phyloP scores from a whole-genome alignment of 352 stramenopile genomes.

The Peronosclerospora sorghi region DNA sequence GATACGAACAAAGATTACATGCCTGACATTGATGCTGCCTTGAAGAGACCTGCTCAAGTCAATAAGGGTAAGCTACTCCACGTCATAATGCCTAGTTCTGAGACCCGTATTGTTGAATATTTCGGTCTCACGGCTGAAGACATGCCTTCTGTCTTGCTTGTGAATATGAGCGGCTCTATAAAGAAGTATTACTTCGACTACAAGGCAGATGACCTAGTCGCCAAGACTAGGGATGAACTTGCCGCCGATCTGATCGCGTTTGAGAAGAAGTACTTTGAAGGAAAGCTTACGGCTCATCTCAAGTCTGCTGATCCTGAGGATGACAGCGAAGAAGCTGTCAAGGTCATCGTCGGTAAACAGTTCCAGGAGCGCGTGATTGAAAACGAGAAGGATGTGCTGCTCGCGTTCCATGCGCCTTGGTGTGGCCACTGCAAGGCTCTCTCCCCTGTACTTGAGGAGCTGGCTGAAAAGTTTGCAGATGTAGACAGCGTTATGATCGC shows the following conservation, averaged over 20 bases:
- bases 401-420: slow-evolving; percentile 89
- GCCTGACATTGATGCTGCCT: slow-evolving; percentile 33
- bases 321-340: slow-evolving; percentile 82
- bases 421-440: slow-evolving; percentile 90
- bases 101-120: slow-evolving; percentile 89
- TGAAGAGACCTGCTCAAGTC: slow-evolving; percentile 51
- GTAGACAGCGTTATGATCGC: slow-evolving; percentile 89
- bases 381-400: slow-evolving; percentile 81
- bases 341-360: slow-evolving; percentile 88
- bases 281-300: slow-evolving; percentile 80
- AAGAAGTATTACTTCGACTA: slow-evolving; percentile 88
- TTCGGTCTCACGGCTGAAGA: slow-evolving; percentile 85
- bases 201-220: slow-evolving; percentile 64
- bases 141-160: slow-evolving; percentile 78
- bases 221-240: slow-evolving; percentile 44
- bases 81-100: slow-evolving; percentile 78
- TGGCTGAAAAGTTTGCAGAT: slow-evolving; percentile 81
- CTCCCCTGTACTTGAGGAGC: slow-evolving; percentile 85
- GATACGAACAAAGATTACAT: slow-evolving; percentile 64
- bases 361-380: slow-evolving; percentile 87
- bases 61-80: slow-evolving; percentile 87
- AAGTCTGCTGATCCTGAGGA: slow-evolving; percentile 89
- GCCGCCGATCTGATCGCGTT: slow-evolving; percentile 55
- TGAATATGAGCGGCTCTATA: slow-evolving; percentile 87
- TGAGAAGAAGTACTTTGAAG: slow-evolving; percentile 74